Conservation (phyloP, 495 filamentous ascomycete species). For the Glonium stellatum region DNA sequence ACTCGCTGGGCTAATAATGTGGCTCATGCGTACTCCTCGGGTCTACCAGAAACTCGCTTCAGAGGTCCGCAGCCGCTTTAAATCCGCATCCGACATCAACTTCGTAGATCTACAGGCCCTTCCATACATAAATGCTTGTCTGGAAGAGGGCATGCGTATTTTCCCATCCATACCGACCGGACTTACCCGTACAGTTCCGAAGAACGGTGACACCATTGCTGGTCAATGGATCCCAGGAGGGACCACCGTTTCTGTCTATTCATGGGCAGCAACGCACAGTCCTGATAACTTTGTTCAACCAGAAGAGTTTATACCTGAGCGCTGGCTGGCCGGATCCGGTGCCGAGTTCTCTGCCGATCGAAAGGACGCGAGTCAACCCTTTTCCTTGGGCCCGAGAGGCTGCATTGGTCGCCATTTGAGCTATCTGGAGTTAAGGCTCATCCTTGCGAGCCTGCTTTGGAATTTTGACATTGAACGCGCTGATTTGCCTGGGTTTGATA, state of each 20-base stretch:
- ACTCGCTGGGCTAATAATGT: not conserved
- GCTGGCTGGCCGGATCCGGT: constrained; percentile 12
- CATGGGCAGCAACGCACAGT: constrained; percentile 3
- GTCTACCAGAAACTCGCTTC: not conserved
- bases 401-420: constrained; percentile 6
- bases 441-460: not conserved
- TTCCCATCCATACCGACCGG: too few relatives aligned
- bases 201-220: constrained; percentile 2
- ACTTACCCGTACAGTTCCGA: too few relatives aligned
- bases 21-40: constrained; percentile 5
- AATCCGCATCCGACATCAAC: too few relatives aligned
- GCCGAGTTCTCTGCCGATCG: constrained; percentile 24
- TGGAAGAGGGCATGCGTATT: too few relatives aligned
- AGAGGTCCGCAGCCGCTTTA: too few relatives aligned
- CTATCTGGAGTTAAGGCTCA: not conserved
- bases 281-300: constrained; percentile 6
- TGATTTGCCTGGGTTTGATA: not conserved
- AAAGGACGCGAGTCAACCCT: not conserved
- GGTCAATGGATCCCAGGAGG: constrained; percentile 1
- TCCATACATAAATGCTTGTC: too few relatives aligned
- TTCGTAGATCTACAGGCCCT: too few relatives aligned
- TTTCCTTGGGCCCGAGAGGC: constrained; percentile 2
- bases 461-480: constrained; percentile 1
- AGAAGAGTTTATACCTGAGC: constrained; percentile 16
- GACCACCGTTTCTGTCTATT: not conserved